Evolutionary conservation across 2,329 filamentous ascomycete genomes (phyloP), one percentile per base, ranked within the genome.

Genomic region (Botrytis byssoidea): DNA sequence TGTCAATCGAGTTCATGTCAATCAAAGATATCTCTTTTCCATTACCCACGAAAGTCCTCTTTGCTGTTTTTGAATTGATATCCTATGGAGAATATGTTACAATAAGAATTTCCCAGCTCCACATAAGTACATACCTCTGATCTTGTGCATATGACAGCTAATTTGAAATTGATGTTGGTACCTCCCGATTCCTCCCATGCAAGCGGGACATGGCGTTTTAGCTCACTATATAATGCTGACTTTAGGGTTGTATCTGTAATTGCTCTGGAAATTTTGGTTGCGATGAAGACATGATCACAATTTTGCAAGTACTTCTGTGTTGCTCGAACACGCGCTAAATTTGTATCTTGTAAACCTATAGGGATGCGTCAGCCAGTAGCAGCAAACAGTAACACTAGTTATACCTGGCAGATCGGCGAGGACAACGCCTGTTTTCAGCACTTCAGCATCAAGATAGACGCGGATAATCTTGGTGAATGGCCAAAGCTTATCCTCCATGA

Each of bases 251-350:
- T n/a, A 51, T 69, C 14, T 1, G 48, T 69, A 37, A 55, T 55
- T n/a, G 48, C 48, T 55, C 48, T 55, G 1, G 48, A 55, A 55
- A 55, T 55, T 55, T n/a, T 81, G 18, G 81, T 77, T 4, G 82
- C 81, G 22, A 83, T 78, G 22, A 83, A 78, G 14, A 83, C 77
- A 32, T 80, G 79, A 65, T 83, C 80, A 76, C 82, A 83, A 40
- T 78, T 79, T 48, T 55, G 48, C 25, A 55, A 55, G 69, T 82
- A 83, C 35, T 79, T 78, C 55, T 83, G 79, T n/a, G 82, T 82
- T 10, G 78, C 79, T 72, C 78, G 75, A 3, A 83, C 80, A 74
- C 82, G 78, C 20, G 82, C 82, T 48, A 82, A 66, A 74, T 83
- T 82, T 1, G 81, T 81, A 72, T 83, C 81, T 67, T 82, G 79